Conservation (phyloP, 768 basidiomycete genomes). For the Lenzites betulinus region DNA sequence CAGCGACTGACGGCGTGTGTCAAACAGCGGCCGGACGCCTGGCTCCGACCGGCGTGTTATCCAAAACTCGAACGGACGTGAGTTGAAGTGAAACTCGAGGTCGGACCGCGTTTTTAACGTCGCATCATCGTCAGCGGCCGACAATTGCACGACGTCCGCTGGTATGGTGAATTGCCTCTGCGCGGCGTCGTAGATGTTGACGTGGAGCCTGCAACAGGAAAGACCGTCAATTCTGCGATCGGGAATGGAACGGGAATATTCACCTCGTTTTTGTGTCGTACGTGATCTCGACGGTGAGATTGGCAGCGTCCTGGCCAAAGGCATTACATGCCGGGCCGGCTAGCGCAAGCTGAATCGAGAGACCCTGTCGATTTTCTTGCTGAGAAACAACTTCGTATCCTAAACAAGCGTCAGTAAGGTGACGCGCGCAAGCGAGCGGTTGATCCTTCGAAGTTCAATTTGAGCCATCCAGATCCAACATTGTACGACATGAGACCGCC, state of each 20-base stretch:
- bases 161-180: slow-evolving; percentile 70
- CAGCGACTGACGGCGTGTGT: slow-evolving; percentile 65
- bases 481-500: not conserved
- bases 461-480: not conserved
- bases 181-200: slow-evolving; percentile 64
- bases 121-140: slow-evolving; percentile 30
- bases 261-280: slow-evolving; percentile 55
- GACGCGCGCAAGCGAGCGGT: not conserved
- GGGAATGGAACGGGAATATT: slow-evolving; percentile 21
- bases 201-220: slow-evolving; percentile 51
- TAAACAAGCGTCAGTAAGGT: slow-evolving; percentile 22
- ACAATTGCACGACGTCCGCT: slow-evolving; percentile 44
- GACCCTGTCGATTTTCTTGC: slow-evolving; percentile 44
- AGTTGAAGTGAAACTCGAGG: slow-evolving; percentile 66
- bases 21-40: slow-evolving; percentile 59
- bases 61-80: slow-evolving; percentile 77
- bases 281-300: slow-evolving; percentile 65
- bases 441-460: not conserved
- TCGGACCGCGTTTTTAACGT: slow-evolving; percentile 47
- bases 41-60: slow-evolving; percentile 68
- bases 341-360: slow-evolving; percentile 56
- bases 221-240: slow-evolving; percentile 28
- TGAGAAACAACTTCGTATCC: slow-evolving; percentile 58
- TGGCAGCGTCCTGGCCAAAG: slow-evolving; percentile 58
- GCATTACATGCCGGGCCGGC: slow-evolving; percentile 62